Evolutionary conservation across 306 rosid genomes (phyloP), one percentile per base, ranked within the genome.

Genomic region (Calophaca sinica): DNA sequence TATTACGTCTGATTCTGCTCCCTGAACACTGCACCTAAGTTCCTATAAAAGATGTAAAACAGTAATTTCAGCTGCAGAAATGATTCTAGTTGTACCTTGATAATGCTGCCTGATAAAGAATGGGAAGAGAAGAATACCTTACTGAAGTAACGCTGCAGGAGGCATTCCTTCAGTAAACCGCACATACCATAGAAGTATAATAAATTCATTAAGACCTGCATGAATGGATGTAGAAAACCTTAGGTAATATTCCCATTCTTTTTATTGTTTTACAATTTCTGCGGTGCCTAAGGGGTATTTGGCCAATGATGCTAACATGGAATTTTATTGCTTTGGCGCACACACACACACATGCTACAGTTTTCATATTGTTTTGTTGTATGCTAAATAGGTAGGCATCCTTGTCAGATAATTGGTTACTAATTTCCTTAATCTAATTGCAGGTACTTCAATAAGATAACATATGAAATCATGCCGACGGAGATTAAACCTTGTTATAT

Each of bases 141-240:
- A 62, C 96, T 88, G 74, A 92, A 92, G 84, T 92, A 89, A 36
- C 97, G 96, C 76, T 89, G 93, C 69, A 92, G 88, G 58, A 92
- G 96, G 84, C 96, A 89, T 79, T 92, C 96, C 91, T 92, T 92
- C 81, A 89, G 74, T 52, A 92, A 79, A 74, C 87, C 82, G 33
- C 93, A 88, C 97, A 89, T 92, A 54, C 97, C 97, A 71, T 91
- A 91, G 71, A 89, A 91, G 88, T 89, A 91, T 8, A 87, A 72
- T 62, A 91, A 71, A 65, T 89, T 92, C 89, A 86, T 50, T 66
- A 92, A 81, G n/a, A 92, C 90, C 97, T 92, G 89, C 71, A 62
- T 20, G 52, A 68, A 41, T 53, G 38, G 15, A 80, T 32, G 55
- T 20, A 67, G 9, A 44, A 63, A 76, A 62, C 62, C 48, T 36